Evolutionary conservation across 2,329 filamentous ascomycete genomes (phyloP), one percentile per base, ranked within the genome.

Genomic region (Colletotrichum sublineola): DNA sequence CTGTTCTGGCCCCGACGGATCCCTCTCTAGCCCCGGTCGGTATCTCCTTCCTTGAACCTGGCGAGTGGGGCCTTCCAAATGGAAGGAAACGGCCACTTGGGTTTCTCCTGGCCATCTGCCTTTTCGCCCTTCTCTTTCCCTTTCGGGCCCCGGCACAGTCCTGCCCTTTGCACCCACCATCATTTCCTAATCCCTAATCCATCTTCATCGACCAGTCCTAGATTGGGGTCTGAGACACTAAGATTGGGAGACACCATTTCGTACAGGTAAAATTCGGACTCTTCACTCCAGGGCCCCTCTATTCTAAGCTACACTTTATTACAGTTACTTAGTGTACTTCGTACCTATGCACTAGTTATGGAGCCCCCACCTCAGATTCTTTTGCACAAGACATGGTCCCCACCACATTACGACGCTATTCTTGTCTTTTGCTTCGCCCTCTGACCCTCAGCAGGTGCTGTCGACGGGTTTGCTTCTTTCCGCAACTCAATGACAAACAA

Each of bases 21-120:
- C 18, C 15, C 52, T 8, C 20, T 29, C 20, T 33, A 20, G 18
- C 65, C 69, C 69, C 66, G 12, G 58, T 68, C 44, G 44, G 36
- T 29, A 38, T 38, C 15, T 65, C 20, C 53, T 36, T 40, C 66
- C 55, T 50, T 69, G 69, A 65, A 60, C 69, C 69, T 48, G 11
- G 53, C 24, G 29, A 29, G 66, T 72, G 69, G 65, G 58, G 60
- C 44, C 55, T 36, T n/a, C n/a, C 20, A 40, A 64, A 42, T 60
- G 66, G 66, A 72, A 69, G 69, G 69, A 69, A 72, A 65, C 69
- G 66, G 48, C 46, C 66, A 60, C 40, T 60, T 60, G 69, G 66
- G 66, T 60, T 42, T 69, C 46, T 42, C 24, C 24, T 18, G 46
- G 36, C 52, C 8, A 18, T 42, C 20, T 56, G 44, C 36, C 42